phyloP scores from a whole-genome alignment of 179 eudicot species.

The Silene vulgaris region DNA sequence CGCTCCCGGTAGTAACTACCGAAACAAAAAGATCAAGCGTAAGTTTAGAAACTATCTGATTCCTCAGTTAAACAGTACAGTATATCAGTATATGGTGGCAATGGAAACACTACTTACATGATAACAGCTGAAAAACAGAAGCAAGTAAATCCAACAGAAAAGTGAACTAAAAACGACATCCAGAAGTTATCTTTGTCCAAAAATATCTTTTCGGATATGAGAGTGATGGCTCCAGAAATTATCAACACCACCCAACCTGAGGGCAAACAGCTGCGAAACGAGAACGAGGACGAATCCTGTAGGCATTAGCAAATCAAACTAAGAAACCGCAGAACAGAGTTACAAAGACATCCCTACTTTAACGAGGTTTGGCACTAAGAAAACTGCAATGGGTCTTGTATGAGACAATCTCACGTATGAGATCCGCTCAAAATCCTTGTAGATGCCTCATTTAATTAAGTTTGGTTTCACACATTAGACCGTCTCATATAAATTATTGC shows the following conservation, averaged over 20 bases:
- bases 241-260: slow-evolving; percentile 66
- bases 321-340: background rate
- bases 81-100: background rate
- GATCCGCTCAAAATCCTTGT: background rate
- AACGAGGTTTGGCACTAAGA: slow-evolving; percentile 3
- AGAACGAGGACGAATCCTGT: slow-evolving; percentile 72
- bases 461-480: background rate
- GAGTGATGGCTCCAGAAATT: slow-evolving; percentile 51
- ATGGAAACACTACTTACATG: slow-evolving; percentile 50
- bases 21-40: slow-evolving; percentile 9
- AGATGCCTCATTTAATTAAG: background rate
- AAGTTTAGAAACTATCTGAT: background rate
- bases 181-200: slow-evolving; percentile 64
- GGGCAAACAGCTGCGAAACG: slow-evolving; percentile 76
- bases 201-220: slow-evolving; percentile 65
- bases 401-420: background rate
- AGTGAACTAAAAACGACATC: slow-evolving; percentile 62
- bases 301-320: slow-evolving; percentile 4
- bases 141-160: slow-evolving; percentile 64
- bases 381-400: background rate
- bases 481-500: background rate
- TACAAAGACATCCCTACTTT: background rate
- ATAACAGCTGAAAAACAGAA: slow-evolving; percentile 57
- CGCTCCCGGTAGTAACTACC: slow-evolving; percentile 59
- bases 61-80: background rate